phyloP scores from a whole-genome alignment of 2,329 filamentous ascomycete species.

The Colletotrichum sp. region DNA sequence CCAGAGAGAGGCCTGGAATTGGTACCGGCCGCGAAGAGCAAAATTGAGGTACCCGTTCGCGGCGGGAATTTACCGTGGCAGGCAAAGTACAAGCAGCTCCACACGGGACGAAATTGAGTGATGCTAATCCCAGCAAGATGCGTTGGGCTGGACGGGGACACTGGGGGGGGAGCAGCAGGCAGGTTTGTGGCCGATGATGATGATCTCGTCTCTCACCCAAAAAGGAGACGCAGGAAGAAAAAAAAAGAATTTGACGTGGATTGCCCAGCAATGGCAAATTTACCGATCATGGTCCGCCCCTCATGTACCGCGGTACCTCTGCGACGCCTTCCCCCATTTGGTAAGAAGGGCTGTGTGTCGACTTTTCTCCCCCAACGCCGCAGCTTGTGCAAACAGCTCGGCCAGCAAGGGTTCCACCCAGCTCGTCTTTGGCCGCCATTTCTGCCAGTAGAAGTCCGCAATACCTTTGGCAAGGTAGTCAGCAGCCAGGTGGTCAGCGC shows the following conservation, averaged over 20 bases:
- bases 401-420: not conserved
- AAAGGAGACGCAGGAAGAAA: not conserved
- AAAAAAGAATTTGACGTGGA: not conserved
- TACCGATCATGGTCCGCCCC: slow-evolving; percentile 3
- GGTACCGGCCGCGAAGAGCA: not conserved
- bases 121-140: slow-evolving; percentile 4
- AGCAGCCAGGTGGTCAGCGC: not conserved
- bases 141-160: not conserved
- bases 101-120: slow-evolving; percentile 13
- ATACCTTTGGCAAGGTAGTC: not conserved
- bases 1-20: not conserved
- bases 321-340: not conserved
- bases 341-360: not conserved
- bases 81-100: not conserved
- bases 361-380: not conserved
- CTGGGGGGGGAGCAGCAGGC: not conserved
- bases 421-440: not conserved
- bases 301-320: not conserved
- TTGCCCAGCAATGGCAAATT: slow-evolving; percentile 3
- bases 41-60: not conserved
- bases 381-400: not conserved
- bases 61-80: not conserved
- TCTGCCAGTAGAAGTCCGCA: not conserved
- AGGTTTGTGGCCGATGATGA: not conserved
- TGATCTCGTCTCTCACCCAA: not conserved